Percentiles rank a stretch among this genome's conserved stretches.
Evolutionary conservation across 2,329 filamentous ascomycete species (phyloP).

Genomic region (Clarireedia hainanense): DNA sequence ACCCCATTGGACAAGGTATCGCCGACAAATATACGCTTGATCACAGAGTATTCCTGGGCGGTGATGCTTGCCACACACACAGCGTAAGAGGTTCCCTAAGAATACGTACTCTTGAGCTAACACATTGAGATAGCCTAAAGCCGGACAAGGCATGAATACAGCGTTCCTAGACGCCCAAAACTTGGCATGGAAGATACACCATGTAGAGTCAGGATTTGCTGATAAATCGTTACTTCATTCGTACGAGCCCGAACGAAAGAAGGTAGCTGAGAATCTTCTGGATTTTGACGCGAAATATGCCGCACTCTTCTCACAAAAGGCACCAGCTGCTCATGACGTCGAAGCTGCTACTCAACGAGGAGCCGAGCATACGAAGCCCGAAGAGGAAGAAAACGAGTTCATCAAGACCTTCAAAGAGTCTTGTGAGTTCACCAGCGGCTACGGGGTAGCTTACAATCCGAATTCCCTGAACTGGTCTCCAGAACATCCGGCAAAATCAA

Average conservation of each 20-base stretch:
- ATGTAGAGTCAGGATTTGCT: slow-evolving; percentile 77
- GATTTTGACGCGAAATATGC: slow-evolving; percentile 86
- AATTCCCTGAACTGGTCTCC: slow-evolving; percentile 81
- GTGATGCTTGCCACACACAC: slow-evolving; percentile 74
- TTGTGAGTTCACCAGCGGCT: slow-evolving; percentile 88
- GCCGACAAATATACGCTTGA: slow-evolving; percentile 60
- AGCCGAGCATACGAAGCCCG: slow-evolving; percentile 21
- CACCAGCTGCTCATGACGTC: slow-evolving; percentile 66
- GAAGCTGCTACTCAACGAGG: slow-evolving; percentile 48
- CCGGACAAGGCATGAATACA: slow-evolving; percentile 74
- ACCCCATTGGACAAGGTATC: slow-evolving; percentile 69
- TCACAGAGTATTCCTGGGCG: slow-evolving; percentile 64
- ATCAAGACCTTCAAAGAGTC: slow-evolving; percentile 84
- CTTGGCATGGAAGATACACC: slow-evolving; percentile 92
- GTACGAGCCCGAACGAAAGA: slow-evolving; percentile 79
- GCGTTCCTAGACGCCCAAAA: slow-evolving; percentile 78
- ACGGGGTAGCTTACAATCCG: slow-evolving; percentile 77
- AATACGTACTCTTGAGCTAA: slow-evolving; percentile 41
- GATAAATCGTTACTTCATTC: slow-evolving; percentile 67
- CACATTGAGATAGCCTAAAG: slow-evolving; percentile 57
- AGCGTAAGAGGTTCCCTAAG: slow-evolving; percentile 42
- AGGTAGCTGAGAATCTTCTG: slow-evolving; percentile 75
- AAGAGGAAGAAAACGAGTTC: slow-evolving; percentile 64
- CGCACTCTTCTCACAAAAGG: slow-evolving; percentile 76
- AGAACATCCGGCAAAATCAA: slow-evolving; percentile 61